Conservation (phyloP, 2,329 filamentous ascomycete genomes). For the Hypomyces perniciosus region DNA sequence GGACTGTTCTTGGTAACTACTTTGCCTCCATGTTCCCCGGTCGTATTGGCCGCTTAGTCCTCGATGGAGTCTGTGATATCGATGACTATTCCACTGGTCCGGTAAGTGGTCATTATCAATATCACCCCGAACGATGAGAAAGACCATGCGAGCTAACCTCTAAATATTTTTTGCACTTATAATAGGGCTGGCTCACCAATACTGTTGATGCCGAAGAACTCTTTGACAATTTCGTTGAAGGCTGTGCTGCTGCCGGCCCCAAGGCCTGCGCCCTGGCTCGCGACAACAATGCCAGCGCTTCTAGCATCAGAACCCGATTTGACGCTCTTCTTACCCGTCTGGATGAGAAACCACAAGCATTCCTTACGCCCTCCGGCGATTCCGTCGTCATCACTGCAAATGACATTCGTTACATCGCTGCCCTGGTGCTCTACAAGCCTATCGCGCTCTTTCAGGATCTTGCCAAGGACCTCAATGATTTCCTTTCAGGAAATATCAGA, state of each 20-base stretch:
- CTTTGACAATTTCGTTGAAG: conserved; percentile 28
- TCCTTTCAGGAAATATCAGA: conserved; percentile 18
- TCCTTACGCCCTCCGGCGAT: conserved; percentile 16
- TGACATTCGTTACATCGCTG: conserved; percentile 26
- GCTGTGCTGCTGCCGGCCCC: conserved; percentile 28
- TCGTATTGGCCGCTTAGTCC: conserved; percentile 35
- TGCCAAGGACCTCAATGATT: conserved; percentile 12
- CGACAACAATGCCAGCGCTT: conserved; percentile 19
- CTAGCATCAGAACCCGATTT: conserved; percentile 29
- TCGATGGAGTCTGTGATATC: conserved; percentile 33
- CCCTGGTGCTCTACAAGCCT: conserved; percentile 26
- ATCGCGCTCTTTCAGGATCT: conserved; percentile 12
- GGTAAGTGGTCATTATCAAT: conserved; percentile 20
- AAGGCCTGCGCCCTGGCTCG: conserved; percentile 25
- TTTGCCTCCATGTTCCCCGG: conserved; percentile 32
- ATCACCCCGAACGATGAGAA: background rate
- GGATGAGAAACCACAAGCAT: conserved; percentile 21
- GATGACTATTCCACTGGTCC: conserved; percentile 29
- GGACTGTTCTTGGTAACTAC: conserved; percentile 29
- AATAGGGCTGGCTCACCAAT: conserved; percentile 30
- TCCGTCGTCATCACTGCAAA: conserved; percentile 25
- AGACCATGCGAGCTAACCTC: background rate
- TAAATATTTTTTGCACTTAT: background rate
- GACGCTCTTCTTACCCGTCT: conserved; percentile 24
- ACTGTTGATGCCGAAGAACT: conserved; percentile 32